These are phyloP conservation scores for Fusarium duplospermum DNA, from an alignment of 2,329 filamentous ascomycete species.

Conservation along the genomic window DNA sequence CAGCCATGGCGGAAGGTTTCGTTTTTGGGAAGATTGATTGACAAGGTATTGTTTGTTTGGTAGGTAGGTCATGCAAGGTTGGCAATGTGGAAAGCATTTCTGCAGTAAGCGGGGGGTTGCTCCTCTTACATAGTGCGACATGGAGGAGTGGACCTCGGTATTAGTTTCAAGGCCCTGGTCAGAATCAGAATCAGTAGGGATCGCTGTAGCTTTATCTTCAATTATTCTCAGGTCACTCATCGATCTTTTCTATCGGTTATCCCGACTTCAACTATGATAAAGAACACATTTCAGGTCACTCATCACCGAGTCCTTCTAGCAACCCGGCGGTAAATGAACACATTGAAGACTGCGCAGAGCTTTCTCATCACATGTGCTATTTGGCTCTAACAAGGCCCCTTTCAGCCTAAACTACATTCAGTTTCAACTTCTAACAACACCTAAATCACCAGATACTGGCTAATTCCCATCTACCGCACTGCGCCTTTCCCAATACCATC, in stretches of 20 bases:
- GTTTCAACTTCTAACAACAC: background rate
- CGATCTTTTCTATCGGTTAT: too few relatives aligned
- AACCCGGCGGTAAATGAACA: background rate
- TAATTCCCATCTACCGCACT: background rate
- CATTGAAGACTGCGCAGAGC: background rate
- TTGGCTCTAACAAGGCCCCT: background rate
- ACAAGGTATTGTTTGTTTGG: background rate
- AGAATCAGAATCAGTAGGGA: background rate
- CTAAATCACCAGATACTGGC: background rate
- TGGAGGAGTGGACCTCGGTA: background rate
- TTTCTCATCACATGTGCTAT: background rate
- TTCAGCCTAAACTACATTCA: background rate
- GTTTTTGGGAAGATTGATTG: background rate
- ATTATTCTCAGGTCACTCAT: background rate
- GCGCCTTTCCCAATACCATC: constrained; percentile 42
- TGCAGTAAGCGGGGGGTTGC: background rate
- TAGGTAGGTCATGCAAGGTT: background rate
- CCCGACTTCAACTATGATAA: too few relatives aligned
- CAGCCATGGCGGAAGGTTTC: background rate
- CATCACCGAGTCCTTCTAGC: too few relatives aligned
- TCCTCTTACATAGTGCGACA: background rate
- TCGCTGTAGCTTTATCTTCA: background rate
- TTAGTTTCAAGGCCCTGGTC: background rate
- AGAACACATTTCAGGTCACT: background rate
- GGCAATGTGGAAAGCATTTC: background rate